phyloP scores from a whole-genome alignment of 176 grass and related monocot genomes.

The Musa beccarii region DNA sequence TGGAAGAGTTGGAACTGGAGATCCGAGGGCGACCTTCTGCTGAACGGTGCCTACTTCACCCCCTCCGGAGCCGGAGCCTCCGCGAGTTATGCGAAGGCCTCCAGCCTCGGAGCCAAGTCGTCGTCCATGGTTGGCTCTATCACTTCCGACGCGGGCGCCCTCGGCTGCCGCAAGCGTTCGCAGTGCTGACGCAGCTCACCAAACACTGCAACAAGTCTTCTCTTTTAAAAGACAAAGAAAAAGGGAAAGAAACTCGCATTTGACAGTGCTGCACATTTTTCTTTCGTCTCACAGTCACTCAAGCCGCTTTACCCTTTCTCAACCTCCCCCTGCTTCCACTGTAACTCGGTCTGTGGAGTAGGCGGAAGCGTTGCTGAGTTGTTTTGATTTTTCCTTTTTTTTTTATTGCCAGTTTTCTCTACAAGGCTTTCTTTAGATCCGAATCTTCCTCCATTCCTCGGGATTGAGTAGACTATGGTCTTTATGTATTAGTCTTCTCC shows the following conservation, averaged over 20 bases:
- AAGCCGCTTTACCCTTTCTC: neutral
- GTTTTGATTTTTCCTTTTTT: neutral
- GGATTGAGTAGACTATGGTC: too few relatives aligned
- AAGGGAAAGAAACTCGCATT: neutral
- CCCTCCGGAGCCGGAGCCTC: constrained; percentile 7
- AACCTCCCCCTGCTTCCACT: constrained; percentile 4
- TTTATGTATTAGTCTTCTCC: too few relatives aligned
- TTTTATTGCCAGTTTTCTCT: neutral
- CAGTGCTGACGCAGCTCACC: neutral
- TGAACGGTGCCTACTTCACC: constrained; percentile 10
- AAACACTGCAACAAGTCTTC: neutral
- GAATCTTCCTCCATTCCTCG: too few relatives aligned
- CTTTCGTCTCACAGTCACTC: neutral
- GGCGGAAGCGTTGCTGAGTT: constrained; percentile 9
- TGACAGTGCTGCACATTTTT: neutral
- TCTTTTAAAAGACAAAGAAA: neutral
- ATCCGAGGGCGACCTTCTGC: constrained; percentile 1
- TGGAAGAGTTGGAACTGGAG: constrained; percentile 11
- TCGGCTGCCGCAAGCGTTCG: neutral
- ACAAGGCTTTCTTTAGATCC: neutral
- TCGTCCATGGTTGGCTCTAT: constrained; percentile 6
- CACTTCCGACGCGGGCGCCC: neutral
- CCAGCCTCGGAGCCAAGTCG: constrained; percentile 8
- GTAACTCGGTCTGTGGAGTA: neutral
- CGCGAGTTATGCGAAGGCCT: constrained; percentile 6